Conservation (phyloP, 2,329 filamentous ascomycete genomes). For the Stagonosporopsis rhizophila region DNA sequence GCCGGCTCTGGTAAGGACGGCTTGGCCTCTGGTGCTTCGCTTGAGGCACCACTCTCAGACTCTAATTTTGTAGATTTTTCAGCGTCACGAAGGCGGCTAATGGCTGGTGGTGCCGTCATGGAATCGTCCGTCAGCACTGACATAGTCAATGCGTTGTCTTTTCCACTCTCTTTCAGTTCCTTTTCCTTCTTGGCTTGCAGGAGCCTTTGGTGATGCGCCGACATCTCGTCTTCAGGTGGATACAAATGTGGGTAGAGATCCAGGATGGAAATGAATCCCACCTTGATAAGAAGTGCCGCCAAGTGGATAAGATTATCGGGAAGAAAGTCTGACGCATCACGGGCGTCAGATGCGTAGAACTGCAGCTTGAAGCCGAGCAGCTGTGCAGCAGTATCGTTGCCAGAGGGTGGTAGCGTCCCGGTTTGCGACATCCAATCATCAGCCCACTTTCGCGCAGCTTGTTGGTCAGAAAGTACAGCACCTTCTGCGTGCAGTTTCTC, state of each 20-base stretch:
- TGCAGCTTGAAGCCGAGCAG: conserved; percentile 95
- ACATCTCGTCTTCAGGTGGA: conserved; percentile 84
- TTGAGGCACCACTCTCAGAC: conserved; percentile 54
- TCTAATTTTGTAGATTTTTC: conserved; percentile 57
- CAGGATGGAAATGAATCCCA: conserved; percentile 90
- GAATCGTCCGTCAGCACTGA: conserved; percentile 88
- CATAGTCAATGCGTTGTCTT: conserved; percentile 82
- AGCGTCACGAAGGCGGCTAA: conserved; percentile 59
- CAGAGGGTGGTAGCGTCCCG: conserved; percentile 79
- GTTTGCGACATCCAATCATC: conserved; percentile 80
- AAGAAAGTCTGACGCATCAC: conserved; percentile 76
- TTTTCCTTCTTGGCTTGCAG: conserved; percentile 71
- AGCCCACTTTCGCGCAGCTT: conserved; percentile 46
- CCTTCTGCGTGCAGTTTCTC: conserved; percentile 35
- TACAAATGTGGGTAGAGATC: conserved; percentile 94
- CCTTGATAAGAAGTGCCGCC: conserved; percentile 90
- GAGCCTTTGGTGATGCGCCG: conserved; percentile 71
- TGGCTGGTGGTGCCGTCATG: conserved; percentile 56
- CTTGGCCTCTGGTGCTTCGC: conserved; percentile 51
- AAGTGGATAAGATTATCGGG: conserved; percentile 94
- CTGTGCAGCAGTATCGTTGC: conserved; percentile 91
- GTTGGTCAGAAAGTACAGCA: conserved; percentile 50
- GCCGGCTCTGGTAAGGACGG: conserved; percentile 72
- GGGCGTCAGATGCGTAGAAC: conserved; percentile 85
- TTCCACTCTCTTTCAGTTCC: conserved; percentile 73